Base-by-base conservation (phyloP, 1,139 yeast genomes). In the Geotrichum phurueaensis region DNA sequence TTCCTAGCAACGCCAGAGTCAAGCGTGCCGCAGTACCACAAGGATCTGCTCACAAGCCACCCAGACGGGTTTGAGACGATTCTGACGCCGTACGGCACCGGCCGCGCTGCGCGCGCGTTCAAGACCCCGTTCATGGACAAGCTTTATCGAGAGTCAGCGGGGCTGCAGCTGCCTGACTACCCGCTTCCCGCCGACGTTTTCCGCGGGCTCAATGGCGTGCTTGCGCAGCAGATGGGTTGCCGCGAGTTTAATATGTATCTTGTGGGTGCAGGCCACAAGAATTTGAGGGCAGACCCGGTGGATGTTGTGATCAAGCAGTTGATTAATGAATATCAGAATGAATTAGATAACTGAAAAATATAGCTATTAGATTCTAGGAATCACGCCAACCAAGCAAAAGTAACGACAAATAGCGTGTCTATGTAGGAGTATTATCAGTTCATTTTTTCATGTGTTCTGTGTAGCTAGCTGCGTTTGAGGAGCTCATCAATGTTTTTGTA, bases 21-120 rank as follows among this genome's bases (percentile, higher is more conserved):
- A 15, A 20, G 47, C 18, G 55, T 25, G n/a, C 48, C 48, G 18
- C 39, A 33, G 15, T 20, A 20, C 18, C 48, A 52, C 48, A 43
- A 47, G n/a, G n/a, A n/a, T 6, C 31, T 52, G 47, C 39, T 33
- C 39, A 33, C 39, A 12, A 33, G 39, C 52, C 10, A 25, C 22
- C 33, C 20, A 22, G 7, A 23, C 18, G 53, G 33, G 20, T 25
- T 51, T 22, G 43, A 20, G 48, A 52, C 55, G n/a, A 13, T 52
- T 7, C 4, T 13, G n/a, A 52, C 39, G 47, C 55, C 55, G 13
- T 52, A 20, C 18, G 48, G 36, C 10, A 52, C 55, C 9, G 55
- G 55, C 15, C 55, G 55, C 9, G 55, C 25, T 20, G 55, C 55
- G 18, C 25, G 55, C 12, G 27, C 48, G 6, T 25, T 52, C 23